These are phyloP conservation scores for Sporisorium reilianum DNA, from an alignment of 1,284 basidiomycete species.

Conservation along the genomic window DNA sequence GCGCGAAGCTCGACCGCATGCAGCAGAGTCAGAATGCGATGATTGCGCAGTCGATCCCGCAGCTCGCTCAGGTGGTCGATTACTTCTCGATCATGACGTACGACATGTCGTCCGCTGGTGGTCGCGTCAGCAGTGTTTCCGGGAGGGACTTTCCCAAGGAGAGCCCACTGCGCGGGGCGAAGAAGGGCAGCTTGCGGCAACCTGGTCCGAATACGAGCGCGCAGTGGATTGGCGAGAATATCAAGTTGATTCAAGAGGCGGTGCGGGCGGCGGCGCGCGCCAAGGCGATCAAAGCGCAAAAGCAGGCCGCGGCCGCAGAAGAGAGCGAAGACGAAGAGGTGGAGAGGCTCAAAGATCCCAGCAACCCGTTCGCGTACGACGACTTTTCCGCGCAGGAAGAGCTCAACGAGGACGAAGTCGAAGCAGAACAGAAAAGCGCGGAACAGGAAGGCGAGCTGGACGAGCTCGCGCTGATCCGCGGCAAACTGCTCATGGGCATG, in stretches of 20 bases:
- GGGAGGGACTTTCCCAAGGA: conserved; percentile 32
- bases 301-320: not conserved
- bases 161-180: conserved; percentile 43
- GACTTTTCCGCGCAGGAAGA: conserved; percentile 17
- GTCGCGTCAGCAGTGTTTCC: conserved; percentile 9
- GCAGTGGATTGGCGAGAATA: conserved; percentile 41
- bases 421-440: not conserved
- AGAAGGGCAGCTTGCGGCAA: conserved; percentile 36
- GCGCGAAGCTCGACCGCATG: conserved; percentile 10
- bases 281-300: conserved; percentile 6
- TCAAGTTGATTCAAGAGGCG: conserved; percentile 23
- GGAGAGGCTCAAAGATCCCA: conserved; percentile 27
- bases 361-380: conserved; percentile 23
- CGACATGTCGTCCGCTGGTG: conserved; percentile 45
- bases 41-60: conserved; percentile 42
- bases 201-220: conserved; percentile 52
- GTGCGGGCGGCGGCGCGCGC: conserved; percentile 8
- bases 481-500: conserved; percentile 44
- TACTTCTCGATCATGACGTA: conserved; percentile 56
- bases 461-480: conserved; percentile 12
- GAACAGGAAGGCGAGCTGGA: not conserved
- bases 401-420: conserved; percentile 17
- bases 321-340: conserved; percentile 8
- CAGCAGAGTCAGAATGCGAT: conserved; percentile 37
- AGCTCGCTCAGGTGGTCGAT: conserved; percentile 43